Evolutionary conservation across 257 asterid genomes (phyloP), one percentile per base, ranked within the genome.

Genomic region (Phtheirospermum japonicum): DNA sequence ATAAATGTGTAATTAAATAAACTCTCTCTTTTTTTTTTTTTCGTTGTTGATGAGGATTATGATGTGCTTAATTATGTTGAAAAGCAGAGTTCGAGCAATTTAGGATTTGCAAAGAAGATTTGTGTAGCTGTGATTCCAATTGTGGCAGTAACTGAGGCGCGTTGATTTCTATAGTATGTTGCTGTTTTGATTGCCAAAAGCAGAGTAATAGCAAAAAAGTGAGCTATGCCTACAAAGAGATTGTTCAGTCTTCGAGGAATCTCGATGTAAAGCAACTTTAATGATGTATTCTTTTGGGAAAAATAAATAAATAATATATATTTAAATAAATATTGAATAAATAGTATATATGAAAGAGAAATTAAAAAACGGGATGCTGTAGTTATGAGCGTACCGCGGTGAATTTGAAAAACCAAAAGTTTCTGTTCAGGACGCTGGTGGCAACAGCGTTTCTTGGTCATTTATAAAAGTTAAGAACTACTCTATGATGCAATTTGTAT

Each of bases 81-180:
- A 31, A 36, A 68, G 53, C 67, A 31, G 81, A 76, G 61, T 11
- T 77, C 80, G 42, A 78, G 83, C 70, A 77, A 86, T 4, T 64
- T 78, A 42, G 75, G 75, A n/a, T 64, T 86, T 12, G 7, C 77
- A 7, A 94, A 86, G 78, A 83, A 66, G 60, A 6, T 86, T 7
- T 89, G 94, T 74, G 79, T 66, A 4, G 79, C 62, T 13, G 19
- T 74, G 70, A 23, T 85, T 33, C 95, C 95, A 37, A 19, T 89
- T 39, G 23, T 80, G 10, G 80, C 81, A 9, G 18, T 81, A 30
- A 53, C 78, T 16, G 97, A 89, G 67, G 79, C 80, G n/a, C n/a
- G 53, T 16, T 87, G 64, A 58, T 84, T 5, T 65, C 71, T 42
- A 75, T 80, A 20, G 76, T 62, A 45, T 71, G 77, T 30, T 79